Base-by-base conservation (phyloP, 768 basidiomycete species). In the Leccinum disarticulatum region DNA sequence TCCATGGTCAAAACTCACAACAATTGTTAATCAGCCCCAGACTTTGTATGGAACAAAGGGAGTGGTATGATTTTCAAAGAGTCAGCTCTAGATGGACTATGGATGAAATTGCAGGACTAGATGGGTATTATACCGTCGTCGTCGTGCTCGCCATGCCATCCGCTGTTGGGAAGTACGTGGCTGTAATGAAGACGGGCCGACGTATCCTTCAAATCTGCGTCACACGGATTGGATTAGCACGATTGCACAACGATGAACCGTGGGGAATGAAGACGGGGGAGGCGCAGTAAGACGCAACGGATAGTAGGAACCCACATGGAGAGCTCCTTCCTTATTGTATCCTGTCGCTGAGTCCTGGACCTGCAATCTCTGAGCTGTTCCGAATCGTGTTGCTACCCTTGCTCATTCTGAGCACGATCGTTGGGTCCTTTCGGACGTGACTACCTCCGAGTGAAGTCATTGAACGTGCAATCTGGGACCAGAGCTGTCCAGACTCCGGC, bases 141-240 rank as follows among this genome's bases (percentile, higher is more conserved):
- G n/a, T 61, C 65, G 54, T 65, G 58, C 47, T 63, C 63, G 41
- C 58, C 59, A 27, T 77, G 66, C 79, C 80, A 77, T 59, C 70
- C 65, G 14, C 14, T 31, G 22, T 36, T 31, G 33, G 75, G 67
- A 47, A 73, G 74, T 33, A 61, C 58, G 25, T 81, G 64, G 15
- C 70, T 74, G 64, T 86, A 86, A 49, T 82, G 83, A 30, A 11
- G 77, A 67, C 11, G 83, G 80, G 60, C 78, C 80, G 73, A 84
- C 74, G 17, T 75, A 54, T 46, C 77, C 63, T 28, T 64, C 76
- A 25, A 22, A 22, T 83, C 82, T 1, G 25, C 71, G 35, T 84
- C 83, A 1, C 61, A 81, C 79, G 9, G 76, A 56, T 33, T 68
- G 69, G 52, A 75, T 72, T 54, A 77, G 61, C 58, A 68, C 67